phyloP scores from a whole-genome alignment of 2,329 filamentous ascomycete genomes.

The Septoria petroselini region DNA sequence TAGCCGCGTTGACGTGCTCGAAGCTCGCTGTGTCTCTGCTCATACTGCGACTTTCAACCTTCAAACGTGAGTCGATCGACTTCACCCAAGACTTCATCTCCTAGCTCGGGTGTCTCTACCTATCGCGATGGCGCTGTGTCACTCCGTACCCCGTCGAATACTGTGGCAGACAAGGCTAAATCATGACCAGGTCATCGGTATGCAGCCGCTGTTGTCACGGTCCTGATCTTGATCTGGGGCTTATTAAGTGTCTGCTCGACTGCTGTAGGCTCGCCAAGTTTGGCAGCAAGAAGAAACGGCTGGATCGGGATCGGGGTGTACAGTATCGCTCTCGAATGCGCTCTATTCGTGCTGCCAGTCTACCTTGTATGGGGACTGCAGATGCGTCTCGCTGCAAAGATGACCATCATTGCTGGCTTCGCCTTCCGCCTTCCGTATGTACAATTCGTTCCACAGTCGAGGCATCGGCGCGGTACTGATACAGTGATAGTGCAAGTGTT shows the following conservation, averaged over 20 bases:
- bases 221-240: conserved; percentile 15
- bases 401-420: conserved; percentile 19
- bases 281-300: background rate
- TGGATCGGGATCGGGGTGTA: conserved; percentile 20
- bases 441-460: background rate
- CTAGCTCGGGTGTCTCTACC: no score
- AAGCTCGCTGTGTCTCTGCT: conserved; percentile 23
- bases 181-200: no score
- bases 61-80: no score
- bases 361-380: conserved; percentile 21
- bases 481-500: conserved; percentile 10
- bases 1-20: conserved; percentile 16
- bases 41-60: conserved; percentile 19
- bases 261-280: background rate
- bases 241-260: conserved; percentile 2
- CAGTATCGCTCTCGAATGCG: conserved; percentile 18
- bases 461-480: background rate
- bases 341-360: conserved; percentile 17
- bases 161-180: no score
- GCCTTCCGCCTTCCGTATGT: conserved; percentile 22
- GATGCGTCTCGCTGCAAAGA: conserved; percentile 16
- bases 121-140: no score
- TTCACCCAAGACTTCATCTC: no score
- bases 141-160: no score
- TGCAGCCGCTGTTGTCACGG: conserved; percentile 13